Percentiles rank a stretch among this genome's conserved stretches.
phyloP scores from a whole-genome alignment of 768 basidiomycete species.

The Melanogaster broomeanus region DNA sequence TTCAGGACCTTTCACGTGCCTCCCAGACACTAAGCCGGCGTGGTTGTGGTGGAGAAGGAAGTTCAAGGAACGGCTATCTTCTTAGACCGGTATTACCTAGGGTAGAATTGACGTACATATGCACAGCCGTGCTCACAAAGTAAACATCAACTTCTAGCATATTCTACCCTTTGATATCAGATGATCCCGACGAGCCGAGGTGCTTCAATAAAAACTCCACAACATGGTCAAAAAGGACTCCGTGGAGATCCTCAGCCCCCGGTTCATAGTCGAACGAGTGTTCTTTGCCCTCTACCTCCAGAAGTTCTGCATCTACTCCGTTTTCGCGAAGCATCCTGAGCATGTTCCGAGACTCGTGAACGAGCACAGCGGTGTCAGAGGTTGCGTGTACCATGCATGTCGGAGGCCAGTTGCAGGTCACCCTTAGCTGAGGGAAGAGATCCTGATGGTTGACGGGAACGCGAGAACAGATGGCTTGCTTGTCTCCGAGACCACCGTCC shows the following conservation, averaged over 20 bases:
- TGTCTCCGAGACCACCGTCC: background rate
- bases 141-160: background rate
- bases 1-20: too few relatives aligned
- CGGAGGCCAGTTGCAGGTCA: constrained; percentile 43
- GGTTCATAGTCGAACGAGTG: constrained; percentile 59
- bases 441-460: constrained; percentile 34
- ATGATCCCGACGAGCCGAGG: background rate
- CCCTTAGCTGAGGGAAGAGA: constrained; percentile 50
- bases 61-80: too few relatives aligned
- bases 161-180: background rate
- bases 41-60: too few relatives aligned
- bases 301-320: constrained; percentile 38
- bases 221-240: constrained; percentile 37
- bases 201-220: constrained; percentile 9
- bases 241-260: constrained; percentile 43
- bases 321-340: constrained; percentile 33
- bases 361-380: constrained; percentile 46
- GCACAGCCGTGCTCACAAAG: background rate
- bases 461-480: background rate
- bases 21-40: too few relatives aligned
- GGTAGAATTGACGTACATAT: too few relatives aligned
- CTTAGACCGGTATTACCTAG: too few relatives aligned
- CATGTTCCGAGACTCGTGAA: constrained; percentile 42
- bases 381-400: constrained; percentile 50
- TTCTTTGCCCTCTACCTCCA: constrained; percentile 44